phyloP scores from a whole-genome alignment of 2,329 filamentous ascomycete genomes.

The Aspergillus oerlinghausenensis region DNA sequence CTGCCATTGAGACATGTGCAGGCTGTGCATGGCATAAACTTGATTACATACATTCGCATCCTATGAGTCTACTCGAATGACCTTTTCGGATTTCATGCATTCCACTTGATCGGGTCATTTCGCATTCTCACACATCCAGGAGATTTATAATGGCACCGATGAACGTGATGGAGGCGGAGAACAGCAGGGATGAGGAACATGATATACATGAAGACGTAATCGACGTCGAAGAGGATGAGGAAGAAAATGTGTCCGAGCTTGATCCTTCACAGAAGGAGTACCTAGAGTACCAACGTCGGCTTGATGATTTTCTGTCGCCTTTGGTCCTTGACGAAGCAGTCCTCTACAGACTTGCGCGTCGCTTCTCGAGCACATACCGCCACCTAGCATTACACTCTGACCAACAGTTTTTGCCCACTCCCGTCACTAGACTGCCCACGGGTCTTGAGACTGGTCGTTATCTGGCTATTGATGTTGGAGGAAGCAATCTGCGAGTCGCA shows the following conservation, averaged over 20 bases:
- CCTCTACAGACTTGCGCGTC: slow-evolving; percentile 43
- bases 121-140: not conserved
- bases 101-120: not conserved
- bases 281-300: slow-evolving; percentile 28
- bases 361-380: slow-evolving; percentile 43
- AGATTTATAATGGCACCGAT: slow-evolving; percentile 21
- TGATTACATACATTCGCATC: not conserved
- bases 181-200: slow-evolving; percentile 25
- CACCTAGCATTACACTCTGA: slow-evolving; percentile 42
- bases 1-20: too few species aligned
- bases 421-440: slow-evolving; percentile 44
- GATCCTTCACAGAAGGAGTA: slow-evolving; percentile 26
- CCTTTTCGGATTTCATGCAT: not conserved
- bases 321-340: slow-evolving; percentile 38
- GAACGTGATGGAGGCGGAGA: slow-evolving; percentile 19
- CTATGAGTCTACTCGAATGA: not conserved
- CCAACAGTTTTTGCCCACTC: slow-evolving; percentile 46
- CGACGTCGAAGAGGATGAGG: slow-evolving; percentile 34
- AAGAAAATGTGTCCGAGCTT: slow-evolving; percentile 24
- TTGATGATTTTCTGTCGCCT: slow-evolving; percentile 40
- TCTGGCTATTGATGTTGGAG: slow-evolving; percentile 54
- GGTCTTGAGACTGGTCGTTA: slow-evolving; percentile 53
- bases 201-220: slow-evolving; percentile 26
- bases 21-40: not conserved
- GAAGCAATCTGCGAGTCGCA: slow-evolving; percentile 53